Conservation (phyloP, 1,139 yeast genomes). For the Candida tetrigidarum region DNA sequence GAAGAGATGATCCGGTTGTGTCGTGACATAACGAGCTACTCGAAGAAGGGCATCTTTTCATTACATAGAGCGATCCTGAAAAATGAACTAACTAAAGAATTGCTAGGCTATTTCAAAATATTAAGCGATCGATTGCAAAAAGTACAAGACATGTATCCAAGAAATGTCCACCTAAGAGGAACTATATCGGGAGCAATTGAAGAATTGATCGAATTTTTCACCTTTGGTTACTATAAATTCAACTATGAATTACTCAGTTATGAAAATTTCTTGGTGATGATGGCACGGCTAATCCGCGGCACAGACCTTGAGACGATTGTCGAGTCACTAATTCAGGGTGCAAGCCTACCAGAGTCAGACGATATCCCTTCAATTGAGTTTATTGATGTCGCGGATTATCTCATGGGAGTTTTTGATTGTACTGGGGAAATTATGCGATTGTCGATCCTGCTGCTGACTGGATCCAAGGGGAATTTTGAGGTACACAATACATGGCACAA, state of each 20-base stretch:
- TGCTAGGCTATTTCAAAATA: constrained; percentile 20
- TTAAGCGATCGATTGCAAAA: constrained; percentile 20
- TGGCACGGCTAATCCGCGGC: constrained; percentile 16
- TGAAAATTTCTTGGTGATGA: constrained; percentile 19
- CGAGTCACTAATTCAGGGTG: constrained; percentile 1
- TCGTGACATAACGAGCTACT: constrained; percentile 40
- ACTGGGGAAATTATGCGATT: constrained; percentile 49
- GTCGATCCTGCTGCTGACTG: constrained; percentile 18
- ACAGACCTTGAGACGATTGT: background rate
- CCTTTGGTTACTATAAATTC: constrained; percentile 33
- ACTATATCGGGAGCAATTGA: constrained; percentile 33
- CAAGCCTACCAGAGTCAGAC: background rate
- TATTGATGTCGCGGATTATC: constrained; percentile 30
- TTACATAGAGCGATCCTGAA: constrained; percentile 28
- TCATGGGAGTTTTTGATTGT: constrained; percentile 45
- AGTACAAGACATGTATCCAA: constrained; percentile 17
- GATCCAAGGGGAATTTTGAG: constrained; percentile 14
- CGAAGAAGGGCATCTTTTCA: constrained; percentile 44
- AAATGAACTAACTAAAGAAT: constrained; percentile 15
- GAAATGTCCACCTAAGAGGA: constrained; percentile 23
- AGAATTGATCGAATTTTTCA: constrained; percentile 44
- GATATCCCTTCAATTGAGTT: constrained; percentile 10
- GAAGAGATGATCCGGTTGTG: constrained; percentile 39
- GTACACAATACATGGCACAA: constrained; percentile 13
- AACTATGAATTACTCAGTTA: constrained; percentile 22